Evolutionary conservation across 768 basidiomycete species (phyloP).

Genomic region (Termitomyces sp.): DNA sequence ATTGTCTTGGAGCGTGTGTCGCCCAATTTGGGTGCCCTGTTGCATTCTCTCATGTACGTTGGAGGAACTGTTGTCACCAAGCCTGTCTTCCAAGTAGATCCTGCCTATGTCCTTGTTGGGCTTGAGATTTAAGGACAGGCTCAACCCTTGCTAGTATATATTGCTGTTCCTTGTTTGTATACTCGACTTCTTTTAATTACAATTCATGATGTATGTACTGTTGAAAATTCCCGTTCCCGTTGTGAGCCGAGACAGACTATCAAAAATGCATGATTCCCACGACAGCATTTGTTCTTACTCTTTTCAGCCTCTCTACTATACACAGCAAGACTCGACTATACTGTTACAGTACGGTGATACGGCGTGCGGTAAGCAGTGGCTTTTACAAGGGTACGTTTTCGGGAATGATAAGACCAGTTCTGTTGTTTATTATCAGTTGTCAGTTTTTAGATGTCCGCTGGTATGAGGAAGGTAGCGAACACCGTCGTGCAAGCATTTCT

Average conservation of each 20-base stretch:
- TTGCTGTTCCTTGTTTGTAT: neutral
- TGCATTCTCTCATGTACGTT: slow-evolving; percentile 92
- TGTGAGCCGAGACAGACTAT: neutral
- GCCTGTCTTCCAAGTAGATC: slow-evolving; percentile 70
- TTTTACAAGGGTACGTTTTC: neutral
- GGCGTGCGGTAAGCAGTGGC: neutral
- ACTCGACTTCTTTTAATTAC: neutral
- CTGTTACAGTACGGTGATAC: neutral
- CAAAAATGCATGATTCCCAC: slow-evolving; percentile 4
- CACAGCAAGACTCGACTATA: neutral
- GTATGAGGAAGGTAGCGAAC: slow-evolving; percentile 17
- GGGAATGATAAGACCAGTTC: neutral
- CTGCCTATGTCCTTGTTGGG: slow-evolving; percentile 79
- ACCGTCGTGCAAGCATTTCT: slow-evolving; percentile 40
- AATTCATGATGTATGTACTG: neutral
- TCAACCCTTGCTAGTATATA: neutral
- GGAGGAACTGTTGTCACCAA: slow-evolving; percentile 82
- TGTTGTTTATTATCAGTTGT: neutral
- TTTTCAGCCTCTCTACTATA: neutral
- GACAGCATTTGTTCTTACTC: neutral
- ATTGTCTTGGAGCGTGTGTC: slow-evolving; percentile 76
- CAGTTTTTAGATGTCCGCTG: slow-evolving; percentile 6
- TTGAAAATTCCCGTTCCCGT: neutral
- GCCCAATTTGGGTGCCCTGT: slow-evolving; percentile 61
- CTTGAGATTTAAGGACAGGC: slow-evolving; percentile 57